Evolutionary conservation across 2,329 filamentous ascomycete genomes (phyloP).

Genomic region (Cryphonectria japonica): DNA sequence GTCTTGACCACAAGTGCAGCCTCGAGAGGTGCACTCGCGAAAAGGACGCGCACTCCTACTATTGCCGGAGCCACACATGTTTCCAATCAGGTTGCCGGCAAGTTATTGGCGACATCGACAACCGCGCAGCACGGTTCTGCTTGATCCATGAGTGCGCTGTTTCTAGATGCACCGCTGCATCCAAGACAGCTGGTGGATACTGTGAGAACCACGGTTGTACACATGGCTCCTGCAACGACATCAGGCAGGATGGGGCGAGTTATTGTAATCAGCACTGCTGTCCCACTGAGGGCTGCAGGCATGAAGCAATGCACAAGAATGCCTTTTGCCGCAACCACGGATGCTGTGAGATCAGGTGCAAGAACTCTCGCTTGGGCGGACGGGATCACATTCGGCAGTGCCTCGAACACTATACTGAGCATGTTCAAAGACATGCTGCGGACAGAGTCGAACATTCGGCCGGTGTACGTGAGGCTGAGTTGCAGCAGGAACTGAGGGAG

Average conservation of each 20-base stretch:
- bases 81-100: conserved; percentile 17
- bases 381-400: conserved; percentile 17
- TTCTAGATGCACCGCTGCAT: conserved; percentile 9
- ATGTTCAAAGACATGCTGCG: not conserved
- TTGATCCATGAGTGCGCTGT: conserved; percentile 21
- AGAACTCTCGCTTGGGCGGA: conserved; percentile 11
- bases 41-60: conserved; percentile 17
- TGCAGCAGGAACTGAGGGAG: conserved; percentile 18
- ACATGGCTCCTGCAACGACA: conserved; percentile 16
- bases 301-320: conserved; percentile 15
- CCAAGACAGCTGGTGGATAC: conserved; percentile 11
- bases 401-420: conserved; percentile 15
- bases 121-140: conserved; percentile 22
- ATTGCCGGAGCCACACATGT: conserved; percentile 26
- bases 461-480: not conserved
- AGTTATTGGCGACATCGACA: conserved; percentile 21
- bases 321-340: conserved; percentile 21
- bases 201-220: conserved; percentile 22
- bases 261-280: conserved; percentile 25
- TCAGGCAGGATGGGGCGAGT: not conserved
- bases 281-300: conserved; percentile 13
- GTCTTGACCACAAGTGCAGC: conserved; percentile 25
- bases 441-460: conserved; percentile 3
- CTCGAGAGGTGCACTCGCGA: conserved; percentile 17
- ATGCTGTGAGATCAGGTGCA: conserved; percentile 18